Evolutionary conservation across 2,329 filamentous ascomycete genomes (phyloP).

Genomic region (Aspergillus sergii): DNA sequence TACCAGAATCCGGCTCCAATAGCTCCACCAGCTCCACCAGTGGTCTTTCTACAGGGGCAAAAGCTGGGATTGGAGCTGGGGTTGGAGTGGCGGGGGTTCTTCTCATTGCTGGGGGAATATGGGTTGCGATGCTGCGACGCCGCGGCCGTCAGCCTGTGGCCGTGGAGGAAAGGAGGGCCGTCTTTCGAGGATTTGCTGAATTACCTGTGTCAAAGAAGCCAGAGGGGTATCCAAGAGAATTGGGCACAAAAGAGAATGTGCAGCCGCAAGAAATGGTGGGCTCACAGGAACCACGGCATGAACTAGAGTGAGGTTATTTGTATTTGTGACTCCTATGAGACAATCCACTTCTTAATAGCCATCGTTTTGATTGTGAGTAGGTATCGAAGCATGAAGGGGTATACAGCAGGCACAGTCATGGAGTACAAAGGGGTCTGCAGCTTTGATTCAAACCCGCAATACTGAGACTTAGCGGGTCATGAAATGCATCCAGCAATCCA

Average conservation of each 20-base stretch:
- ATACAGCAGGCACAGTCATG: too few species aligned
- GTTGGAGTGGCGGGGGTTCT: slow-evolving; percentile 4
- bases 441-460: too few species aligned
- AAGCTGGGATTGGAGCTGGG: slow-evolving; percentile 15
- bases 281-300: slow-evolving; percentile 4
- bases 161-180: not conserved
- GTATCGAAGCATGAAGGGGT: not conserved
- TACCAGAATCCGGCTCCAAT: not conserved
- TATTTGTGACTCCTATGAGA: not conserved
- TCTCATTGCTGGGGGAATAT: slow-evolving; percentile 6
- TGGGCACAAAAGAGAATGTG: not conserved
- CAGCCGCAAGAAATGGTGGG: slow-evolving; percentile 1
- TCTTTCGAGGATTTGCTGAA: not conserved
- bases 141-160: not conserved
- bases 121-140: slow-evolving; percentile 5
- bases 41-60: slow-evolving; percentile 10
- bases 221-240: not conserved
- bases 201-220: not conserved
- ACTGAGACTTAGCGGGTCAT: too few species aligned
- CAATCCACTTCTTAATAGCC: not conserved
- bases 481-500: too few species aligned
- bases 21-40: not conserved
- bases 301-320: not conserved
- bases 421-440: too few species aligned
- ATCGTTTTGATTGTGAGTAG: not conserved